Conservation (phyloP, 129 eudicot species). For the Arctium minus region DNA sequence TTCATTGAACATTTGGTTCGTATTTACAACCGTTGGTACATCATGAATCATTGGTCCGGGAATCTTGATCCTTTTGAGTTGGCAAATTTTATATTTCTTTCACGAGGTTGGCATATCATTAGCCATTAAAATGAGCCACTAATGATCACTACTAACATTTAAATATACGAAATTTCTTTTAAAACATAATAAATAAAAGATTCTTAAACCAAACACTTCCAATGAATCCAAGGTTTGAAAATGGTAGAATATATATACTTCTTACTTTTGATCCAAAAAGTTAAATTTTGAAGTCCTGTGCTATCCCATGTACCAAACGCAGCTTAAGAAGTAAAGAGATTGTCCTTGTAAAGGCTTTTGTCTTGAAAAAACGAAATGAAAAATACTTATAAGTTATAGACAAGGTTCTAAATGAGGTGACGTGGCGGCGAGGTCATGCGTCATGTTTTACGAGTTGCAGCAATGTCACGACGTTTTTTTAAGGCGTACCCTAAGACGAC, state of each 20-base stretch:
- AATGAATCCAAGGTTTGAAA: background rate
- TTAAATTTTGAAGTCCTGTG: too few species aligned
- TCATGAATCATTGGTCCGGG: slow-evolving; percentile 15
- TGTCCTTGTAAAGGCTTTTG: background rate
- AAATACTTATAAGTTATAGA: too few species aligned
- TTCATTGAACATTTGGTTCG: too few species aligned
- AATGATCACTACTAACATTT: background rate
- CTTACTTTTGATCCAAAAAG: background rate
- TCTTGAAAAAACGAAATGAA: background rate
- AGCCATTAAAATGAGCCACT: slow-evolving; percentile 14
- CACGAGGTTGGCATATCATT: slow-evolving; percentile 10
- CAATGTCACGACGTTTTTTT: too few species aligned
- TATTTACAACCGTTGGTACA: background rate
- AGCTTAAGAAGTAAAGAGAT: too few species aligned
- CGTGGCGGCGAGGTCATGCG: too few species aligned
- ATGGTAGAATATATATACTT: background rate
- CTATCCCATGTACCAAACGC: too few species aligned
- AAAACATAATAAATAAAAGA: background rate
- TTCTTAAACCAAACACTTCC: background rate
- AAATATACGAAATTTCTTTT: background rate
- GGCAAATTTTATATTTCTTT: slow-evolving; percentile 15
- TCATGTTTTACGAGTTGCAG: too few species aligned
- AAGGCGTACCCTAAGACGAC: too few species aligned
- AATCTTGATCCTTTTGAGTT: slow-evolving; percentile 3
- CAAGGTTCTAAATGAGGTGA: too few species aligned